Evolutionary conservation across 2,329 filamentous ascomycete genomes (phyloP).

Genomic region (Penicillium sp.): DNA sequence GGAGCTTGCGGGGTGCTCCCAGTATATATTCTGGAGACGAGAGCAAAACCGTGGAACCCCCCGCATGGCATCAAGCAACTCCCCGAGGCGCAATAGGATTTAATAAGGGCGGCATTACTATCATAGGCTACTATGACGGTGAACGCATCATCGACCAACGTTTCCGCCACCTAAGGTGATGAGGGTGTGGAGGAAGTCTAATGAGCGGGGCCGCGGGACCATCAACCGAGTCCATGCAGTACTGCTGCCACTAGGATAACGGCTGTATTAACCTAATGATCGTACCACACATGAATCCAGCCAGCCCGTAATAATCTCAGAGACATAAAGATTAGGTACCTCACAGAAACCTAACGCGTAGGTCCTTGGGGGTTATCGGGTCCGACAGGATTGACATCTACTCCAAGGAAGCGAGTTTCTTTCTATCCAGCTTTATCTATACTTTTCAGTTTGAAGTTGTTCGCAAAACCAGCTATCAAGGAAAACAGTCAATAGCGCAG

Average conservation of each 20-base stretch:
- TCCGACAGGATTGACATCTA: neutral
- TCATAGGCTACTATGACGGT: slow-evolving; percentile 10
- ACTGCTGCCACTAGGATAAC: too few species aligned
- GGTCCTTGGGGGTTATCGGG: neutral
- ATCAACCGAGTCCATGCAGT: neutral
- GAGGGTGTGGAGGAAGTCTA: slow-evolving; percentile 6
- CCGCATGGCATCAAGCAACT: neutral
- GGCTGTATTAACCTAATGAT: neutral
- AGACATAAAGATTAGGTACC: too few species aligned
- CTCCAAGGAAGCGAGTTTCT: neutral
- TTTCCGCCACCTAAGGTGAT: neutral
- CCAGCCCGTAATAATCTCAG: too few species aligned
- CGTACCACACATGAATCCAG: neutral
- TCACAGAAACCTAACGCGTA: too few species aligned
- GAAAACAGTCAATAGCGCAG: neutral
- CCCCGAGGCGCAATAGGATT: neutral
- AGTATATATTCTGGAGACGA: neutral
- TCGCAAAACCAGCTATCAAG: too few species aligned
- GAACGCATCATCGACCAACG: slow-evolving; percentile 21
- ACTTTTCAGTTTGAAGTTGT: too few species aligned
- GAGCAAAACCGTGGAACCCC: neutral
- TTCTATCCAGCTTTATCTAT: too few species aligned
- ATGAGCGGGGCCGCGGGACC: neutral
- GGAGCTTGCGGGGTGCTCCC: neutral
- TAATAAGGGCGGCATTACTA: slow-evolving; percentile 7